A percentile compares a stretch with the other conserved stretches of the same genome.
These are phyloP conservation scores for Phaffia australis DNA, from an alignment of 768 basidiomycete genomes.

Conservation along the genomic window DNA sequence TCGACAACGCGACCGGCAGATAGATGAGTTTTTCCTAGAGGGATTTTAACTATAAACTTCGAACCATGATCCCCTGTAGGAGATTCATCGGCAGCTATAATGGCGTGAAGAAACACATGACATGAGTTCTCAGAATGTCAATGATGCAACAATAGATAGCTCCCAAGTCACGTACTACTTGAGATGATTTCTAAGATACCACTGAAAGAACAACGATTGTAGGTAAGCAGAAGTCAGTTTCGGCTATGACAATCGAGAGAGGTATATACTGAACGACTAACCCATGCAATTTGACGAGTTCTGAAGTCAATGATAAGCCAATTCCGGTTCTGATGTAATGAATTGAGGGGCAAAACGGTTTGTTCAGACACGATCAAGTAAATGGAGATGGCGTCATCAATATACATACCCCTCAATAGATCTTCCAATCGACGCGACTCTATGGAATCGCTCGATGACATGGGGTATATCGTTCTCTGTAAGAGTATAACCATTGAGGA, in stretches of 20 bases:
- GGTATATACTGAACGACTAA: too few species aligned
- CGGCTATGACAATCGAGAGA: too few species aligned
- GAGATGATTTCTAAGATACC: too few species aligned
- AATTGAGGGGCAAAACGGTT: neutral
- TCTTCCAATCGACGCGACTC: conserved; percentile 37
- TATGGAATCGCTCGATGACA: conserved; percentile 40
- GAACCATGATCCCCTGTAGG: neutral
- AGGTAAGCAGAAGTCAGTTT: too few species aligned
- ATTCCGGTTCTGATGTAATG: conserved; percentile 14
- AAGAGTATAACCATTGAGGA: neutral
- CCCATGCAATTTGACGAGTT: neutral
- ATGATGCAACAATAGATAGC: too few species aligned
- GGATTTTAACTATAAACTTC: neutral
- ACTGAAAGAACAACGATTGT: too few species aligned
- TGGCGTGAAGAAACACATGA: neutral
- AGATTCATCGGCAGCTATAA: neutral
- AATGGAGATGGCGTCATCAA: neutral
- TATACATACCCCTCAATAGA: conserved; percentile 32
- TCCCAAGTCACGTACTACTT: too few species aligned
- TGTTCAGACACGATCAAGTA: neutral
- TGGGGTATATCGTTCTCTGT: conserved; percentile 29
- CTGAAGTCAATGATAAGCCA: conserved; percentile 5
- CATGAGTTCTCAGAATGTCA: too few species aligned
- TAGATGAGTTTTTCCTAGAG: neutral
- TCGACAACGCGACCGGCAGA: neutral